Conservation (phyloP, 306 rosid genomes). For the Quercus engelmannii region DNA sequence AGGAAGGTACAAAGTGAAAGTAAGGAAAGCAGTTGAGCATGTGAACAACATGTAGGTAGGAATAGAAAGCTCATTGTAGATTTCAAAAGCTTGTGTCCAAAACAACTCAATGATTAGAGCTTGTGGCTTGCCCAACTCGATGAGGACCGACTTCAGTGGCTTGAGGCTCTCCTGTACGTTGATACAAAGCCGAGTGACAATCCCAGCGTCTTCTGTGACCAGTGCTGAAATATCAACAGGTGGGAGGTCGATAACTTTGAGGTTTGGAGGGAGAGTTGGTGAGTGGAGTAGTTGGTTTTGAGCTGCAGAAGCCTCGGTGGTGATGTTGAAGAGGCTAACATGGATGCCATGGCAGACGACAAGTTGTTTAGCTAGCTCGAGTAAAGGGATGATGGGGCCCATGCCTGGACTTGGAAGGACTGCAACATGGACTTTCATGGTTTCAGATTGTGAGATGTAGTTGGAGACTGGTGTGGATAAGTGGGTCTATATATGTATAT, state of each 20-base stretch:
- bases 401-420: constrained; percentile 39
- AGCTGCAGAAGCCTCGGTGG: constrained; percentile 42
- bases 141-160: constrained; percentile 16
- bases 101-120: constrained; percentile 39
- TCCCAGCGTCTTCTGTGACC: not conserved
- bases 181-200: constrained; percentile 18
- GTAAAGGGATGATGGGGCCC: constrained; percentile 41
- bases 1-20: constrained; percentile 35
- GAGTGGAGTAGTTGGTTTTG: constrained; percentile 34
- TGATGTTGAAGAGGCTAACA: constrained; percentile 42
- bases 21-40: constrained; percentile 23
- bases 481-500: no score
- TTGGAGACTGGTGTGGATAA: no score
- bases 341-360: constrained; percentile 22
- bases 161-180: constrained; percentile 18
- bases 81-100: constrained; percentile 41
- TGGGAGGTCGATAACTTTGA: constrained; percentile 36
- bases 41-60: constrained; percentile 37
- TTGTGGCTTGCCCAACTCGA: constrained; percentile 14
- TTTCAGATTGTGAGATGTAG: no score
- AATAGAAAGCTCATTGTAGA: constrained; percentile 17
- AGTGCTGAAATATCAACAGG: constrained; percentile 10
- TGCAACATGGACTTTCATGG: constrained; percentile 8
- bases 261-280: constrained; percentile 10
- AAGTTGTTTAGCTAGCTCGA: constrained; percentile 32